Conservation (phyloP, 2,329 filamentous ascomycete species). For the Pyrenochaeta sp. region DNA sequence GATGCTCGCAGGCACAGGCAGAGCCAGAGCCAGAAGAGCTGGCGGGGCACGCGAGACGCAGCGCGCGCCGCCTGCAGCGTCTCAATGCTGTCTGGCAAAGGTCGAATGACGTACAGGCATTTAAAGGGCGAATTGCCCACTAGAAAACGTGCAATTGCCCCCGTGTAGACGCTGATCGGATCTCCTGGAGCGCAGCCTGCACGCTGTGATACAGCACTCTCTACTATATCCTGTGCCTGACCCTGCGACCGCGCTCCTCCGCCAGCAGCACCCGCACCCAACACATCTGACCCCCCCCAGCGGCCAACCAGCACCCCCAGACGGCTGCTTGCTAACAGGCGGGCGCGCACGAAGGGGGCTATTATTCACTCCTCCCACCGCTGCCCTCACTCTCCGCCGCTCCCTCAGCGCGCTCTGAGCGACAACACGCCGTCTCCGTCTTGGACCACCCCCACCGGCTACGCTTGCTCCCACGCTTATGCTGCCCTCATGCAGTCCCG, state of each 20-base stretch:
- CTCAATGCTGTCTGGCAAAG: conserved; percentile 16
- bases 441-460: conserved; percentile 40
- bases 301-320: conserved; percentile 2
- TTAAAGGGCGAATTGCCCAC: conserved; percentile 31
- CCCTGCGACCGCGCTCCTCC: conserved; percentile 26
- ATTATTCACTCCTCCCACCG: conserved; percentile 28
- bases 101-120: conserved; percentile 25
- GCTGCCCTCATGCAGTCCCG: conserved; percentile 53
- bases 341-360: conserved; percentile 5
- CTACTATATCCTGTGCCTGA: conserved; percentile 8
- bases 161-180: conserved; percentile 36
- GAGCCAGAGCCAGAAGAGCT: conserved; percentile 4
- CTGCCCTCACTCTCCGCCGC: conserved; percentile 17
- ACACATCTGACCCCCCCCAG: conserved; percentile 2
- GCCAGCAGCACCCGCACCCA: conserved; percentile 6
- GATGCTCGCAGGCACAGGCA: background rate
- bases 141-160: conserved; percentile 37
- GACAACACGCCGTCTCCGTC: conserved; percentile 24
- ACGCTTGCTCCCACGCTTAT: conserved; percentile 50
- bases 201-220: conserved; percentile 20
- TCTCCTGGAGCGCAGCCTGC: conserved; percentile 24
- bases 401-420: conserved; percentile 18
- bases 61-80: conserved; percentile 26
- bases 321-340: background rate
- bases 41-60: conserved; percentile 28